Evolutionary conservation across 768 basidiomycete genomes (phyloP), one percentile per base, ranked within the genome.

Genomic region (Lactifluus echinatus): DNA sequence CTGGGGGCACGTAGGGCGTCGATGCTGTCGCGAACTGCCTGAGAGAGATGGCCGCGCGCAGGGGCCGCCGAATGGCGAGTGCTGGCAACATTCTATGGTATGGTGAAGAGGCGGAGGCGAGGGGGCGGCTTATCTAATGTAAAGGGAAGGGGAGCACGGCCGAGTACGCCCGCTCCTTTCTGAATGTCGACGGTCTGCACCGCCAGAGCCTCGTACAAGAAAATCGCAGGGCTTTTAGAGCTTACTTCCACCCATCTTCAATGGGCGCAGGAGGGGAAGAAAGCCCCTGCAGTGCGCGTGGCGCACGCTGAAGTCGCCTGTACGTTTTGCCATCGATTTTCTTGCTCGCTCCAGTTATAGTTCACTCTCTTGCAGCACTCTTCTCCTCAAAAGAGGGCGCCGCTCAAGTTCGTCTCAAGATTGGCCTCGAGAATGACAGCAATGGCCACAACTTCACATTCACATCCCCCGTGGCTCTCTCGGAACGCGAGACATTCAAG

Each of bases 301-400:
- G 72, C 80, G 4, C 73, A 82, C 67, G 59, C 74, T 58, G 81
- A 87, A 55, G 78, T 82, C 45, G 69, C 80, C 54, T 82, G 88
- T 89, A 57, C 51, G 61, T 52, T 53, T 53, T 37, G 23, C 59
- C 46, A 50, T 40, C 55, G 53, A 55, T 59, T 66, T 51, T 62
- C 46, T 60, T 17, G 31, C 33, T 1, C 8, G 28, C 14, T 11
- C 2, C 0, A 10, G 39, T 49, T n/a, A 26, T 45, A 29, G 10
- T 46, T 39, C n/a, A 23, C 50, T 11, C 24, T 34, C 53, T 24
- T 40, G 40, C 29, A 89, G 89, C 88, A 17, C 76, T 93, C 34
- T 92, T 91, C 67, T 90, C 86, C 65, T 90, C 88, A 68, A 93
- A 93, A 65, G 85, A 87, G 65, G 86, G 85, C 53, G 84, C 88